A percentile compares a stretch with the other conserved stretches of the same genome.
phyloP scores from a whole-genome alignment of 805 yeast species.

The Cyberlindnera mississippiensis region DNA sequence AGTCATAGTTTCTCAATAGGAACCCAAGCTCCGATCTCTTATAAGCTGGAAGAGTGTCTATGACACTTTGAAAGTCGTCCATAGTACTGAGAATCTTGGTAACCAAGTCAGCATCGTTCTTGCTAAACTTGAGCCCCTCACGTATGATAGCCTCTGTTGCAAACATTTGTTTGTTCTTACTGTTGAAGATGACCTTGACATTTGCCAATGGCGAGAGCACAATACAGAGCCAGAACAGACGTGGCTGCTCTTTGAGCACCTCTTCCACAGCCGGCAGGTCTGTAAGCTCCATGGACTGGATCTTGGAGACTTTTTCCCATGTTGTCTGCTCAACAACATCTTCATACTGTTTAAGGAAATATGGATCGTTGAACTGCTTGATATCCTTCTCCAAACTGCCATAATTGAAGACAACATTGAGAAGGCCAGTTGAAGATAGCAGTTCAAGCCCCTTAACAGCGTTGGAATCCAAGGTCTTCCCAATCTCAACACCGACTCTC shows the following conservation, averaged over 20 bases:
- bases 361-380: constrained; percentile 20
- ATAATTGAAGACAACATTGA: constrained; percentile 52
- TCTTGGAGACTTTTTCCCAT: constrained; percentile 22
- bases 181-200: constrained; percentile 35
- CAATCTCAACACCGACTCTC: constrained; percentile 81
- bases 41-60: constrained; percentile 29
- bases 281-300: constrained; percentile 1
- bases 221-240: constrained; percentile 38
- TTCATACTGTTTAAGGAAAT: constrained; percentile 7
- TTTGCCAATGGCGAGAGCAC: constrained; percentile 49
- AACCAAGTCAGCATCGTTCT: constrained; percentile 48
- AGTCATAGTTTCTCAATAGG: constrained; percentile 50
- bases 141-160: constrained; percentile 51
- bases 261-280: constrained; percentile 1
- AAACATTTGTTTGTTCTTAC: constrained; percentile 30
- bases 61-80: constrained; percentile 25
- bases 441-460: constrained; percentile 62
- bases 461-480: constrained; percentile 68
- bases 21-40: constrained; percentile 59
- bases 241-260: constrained; percentile 6
- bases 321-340: constrained; percentile 7
- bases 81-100: constrained; percentile 39
- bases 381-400: constrained; percentile 22
- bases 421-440: constrained; percentile 51
- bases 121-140: constrained; percentile 68